A percentile compares a stretch with the other conserved stretches of the same genome.
Evolutionary conservation across 805 yeast species (phyloP).

Genomic region (Metschnikowia chrysomelidarum): DNA sequence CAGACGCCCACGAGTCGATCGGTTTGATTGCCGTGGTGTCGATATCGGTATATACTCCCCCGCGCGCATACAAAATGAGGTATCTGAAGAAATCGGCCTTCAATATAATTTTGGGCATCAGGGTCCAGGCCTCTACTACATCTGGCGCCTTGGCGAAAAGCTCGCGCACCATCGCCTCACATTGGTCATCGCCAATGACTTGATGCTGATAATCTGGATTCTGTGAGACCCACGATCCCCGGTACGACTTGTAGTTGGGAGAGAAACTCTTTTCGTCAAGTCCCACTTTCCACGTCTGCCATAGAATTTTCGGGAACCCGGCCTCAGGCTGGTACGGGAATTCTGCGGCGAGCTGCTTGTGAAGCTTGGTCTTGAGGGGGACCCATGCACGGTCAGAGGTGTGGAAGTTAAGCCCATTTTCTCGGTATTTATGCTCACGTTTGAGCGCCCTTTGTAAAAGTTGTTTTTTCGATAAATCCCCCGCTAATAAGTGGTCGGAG

Average conservation of each 20-base stretch:
- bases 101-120: slow-evolving; percentile 76
- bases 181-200: slow-evolving; percentile 19
- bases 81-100: slow-evolving; percentile 90
- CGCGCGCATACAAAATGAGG: slow-evolving; percentile 65
- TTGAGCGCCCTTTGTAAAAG: slow-evolving; percentile 28
- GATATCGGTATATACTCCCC: slow-evolving; percentile 85
- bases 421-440: slow-evolving; percentile 30
- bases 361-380: slow-evolving; percentile 61
- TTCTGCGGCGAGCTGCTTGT: slow-evolving; percentile 62
- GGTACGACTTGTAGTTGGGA: slow-evolving; percentile 6
- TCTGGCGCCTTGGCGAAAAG: slow-evolving; percentile 70
- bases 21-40: slow-evolving; percentile 81
- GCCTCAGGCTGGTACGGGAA: slow-evolving; percentile 30
- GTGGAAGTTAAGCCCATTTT: slow-evolving; percentile 38
- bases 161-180: slow-evolving; percentile 40
- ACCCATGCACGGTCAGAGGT: slow-evolving; percentile 40
- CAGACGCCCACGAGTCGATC: slow-evolving; percentile 68
- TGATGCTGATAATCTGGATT: slow-evolving; percentile 17
- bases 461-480: slow-evolving; percentile 19
- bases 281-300: slow-evolving; percentile 32
- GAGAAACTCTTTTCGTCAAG: slow-evolving; percentile 23
- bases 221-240: slow-evolving; percentile 12
- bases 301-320: slow-evolving; percentile 22
- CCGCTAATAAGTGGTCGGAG: background rate
- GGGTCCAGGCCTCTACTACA: slow-evolving; percentile 68